phyloP scores from a whole-genome alignment of 2,329 filamentous ascomycete species.

The Diaporthe helianthi region DNA sequence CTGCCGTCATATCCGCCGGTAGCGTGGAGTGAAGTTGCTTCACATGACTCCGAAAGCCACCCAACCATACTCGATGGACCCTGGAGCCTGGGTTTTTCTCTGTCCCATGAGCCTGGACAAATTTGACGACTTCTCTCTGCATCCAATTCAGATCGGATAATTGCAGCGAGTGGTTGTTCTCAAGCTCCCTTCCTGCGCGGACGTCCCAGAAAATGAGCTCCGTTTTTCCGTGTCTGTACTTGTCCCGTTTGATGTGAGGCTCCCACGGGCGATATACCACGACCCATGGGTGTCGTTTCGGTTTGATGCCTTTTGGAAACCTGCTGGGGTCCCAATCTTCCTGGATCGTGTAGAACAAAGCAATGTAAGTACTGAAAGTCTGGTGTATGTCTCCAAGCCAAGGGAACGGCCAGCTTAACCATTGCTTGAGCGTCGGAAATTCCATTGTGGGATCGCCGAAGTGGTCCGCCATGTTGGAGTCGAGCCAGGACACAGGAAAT shows the following conservation, averaged over 20 bases:
- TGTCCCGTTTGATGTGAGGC: conserved; percentile 40
- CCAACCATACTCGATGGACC: conserved; percentile 55
- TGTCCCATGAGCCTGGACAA: conserved; percentile 43
- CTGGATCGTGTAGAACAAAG: conserved; percentile 59
- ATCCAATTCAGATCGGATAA: conserved; percentile 51
- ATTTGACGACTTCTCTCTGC: conserved; percentile 53
- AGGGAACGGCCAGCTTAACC: conserved; percentile 43
- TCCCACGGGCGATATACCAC: conserved; percentile 54
- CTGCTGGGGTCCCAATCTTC: conserved; percentile 45
- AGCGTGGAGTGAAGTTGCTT: conserved; percentile 37
- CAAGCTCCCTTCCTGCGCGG: conserved; percentile 40
- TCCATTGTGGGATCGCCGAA: conserved; percentile 41
- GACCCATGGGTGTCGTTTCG: conserved; percentile 57
- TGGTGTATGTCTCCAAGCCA: conserved; percentile 36
- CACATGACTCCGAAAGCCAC: conserved; percentile 43
- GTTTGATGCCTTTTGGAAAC: conserved; percentile 35
- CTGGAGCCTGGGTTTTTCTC: conserved; percentile 43
- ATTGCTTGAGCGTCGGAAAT: conserved; percentile 45
- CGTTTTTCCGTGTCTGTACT: conserved; percentile 36
- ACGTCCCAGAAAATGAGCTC: conserved; percentile 65
- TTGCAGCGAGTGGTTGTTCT: conserved; percentile 33
- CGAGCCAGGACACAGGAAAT: conserved; percentile 50
- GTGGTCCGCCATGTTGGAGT: conserved; percentile 49
- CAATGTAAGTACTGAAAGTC: conserved; percentile 48
- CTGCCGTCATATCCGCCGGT: conserved; percentile 52